Conservation (phyloP, 1,284 basidiomycete genomes). For the Ceratobasidium sp. region DNA sequence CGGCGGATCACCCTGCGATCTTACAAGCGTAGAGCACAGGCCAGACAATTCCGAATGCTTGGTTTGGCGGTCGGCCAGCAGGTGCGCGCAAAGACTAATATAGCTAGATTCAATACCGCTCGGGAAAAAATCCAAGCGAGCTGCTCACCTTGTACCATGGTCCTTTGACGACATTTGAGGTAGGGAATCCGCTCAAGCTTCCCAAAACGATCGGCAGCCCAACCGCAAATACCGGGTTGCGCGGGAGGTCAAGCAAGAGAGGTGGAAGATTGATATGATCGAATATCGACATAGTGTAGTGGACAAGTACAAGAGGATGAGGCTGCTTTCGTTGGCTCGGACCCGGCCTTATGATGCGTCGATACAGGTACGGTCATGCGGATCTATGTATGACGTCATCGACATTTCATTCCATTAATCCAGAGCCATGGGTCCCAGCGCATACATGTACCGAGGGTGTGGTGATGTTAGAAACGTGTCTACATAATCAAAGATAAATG, state of each 20-base stretch:
- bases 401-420: conserved; percentile 2
- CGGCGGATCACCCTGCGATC: conserved; percentile 50
- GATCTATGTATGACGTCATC: conserved; percentile 36
- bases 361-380: not conserved
- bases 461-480: not conserved
- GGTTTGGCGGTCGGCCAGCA: conserved; percentile 61
- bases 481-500: not conserved
- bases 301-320: conserved; percentile 44
- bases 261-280: conserved; percentile 55
- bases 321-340: not conserved
- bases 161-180: conserved; percentile 61
- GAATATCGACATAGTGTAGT: conserved; percentile 50
- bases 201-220: conserved; percentile 71
- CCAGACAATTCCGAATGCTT: conserved; percentile 71
- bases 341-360: not conserved
- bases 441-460: conserved; percentile 6
- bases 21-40: conserved; percentile 59
- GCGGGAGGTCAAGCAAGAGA: conserved; percentile 65
- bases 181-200: conserved; percentile 63
- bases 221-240: conserved; percentile 69
- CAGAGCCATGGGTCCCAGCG: not conserved
- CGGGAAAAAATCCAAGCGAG: not conserved
- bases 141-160: conserved; percentile 68
- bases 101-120: not conserved
- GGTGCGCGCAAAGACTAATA: conserved; percentile 51